Conservation (phyloP, 495 filamentous ascomycete species). For the Wilcoxina mikolae region DNA sequence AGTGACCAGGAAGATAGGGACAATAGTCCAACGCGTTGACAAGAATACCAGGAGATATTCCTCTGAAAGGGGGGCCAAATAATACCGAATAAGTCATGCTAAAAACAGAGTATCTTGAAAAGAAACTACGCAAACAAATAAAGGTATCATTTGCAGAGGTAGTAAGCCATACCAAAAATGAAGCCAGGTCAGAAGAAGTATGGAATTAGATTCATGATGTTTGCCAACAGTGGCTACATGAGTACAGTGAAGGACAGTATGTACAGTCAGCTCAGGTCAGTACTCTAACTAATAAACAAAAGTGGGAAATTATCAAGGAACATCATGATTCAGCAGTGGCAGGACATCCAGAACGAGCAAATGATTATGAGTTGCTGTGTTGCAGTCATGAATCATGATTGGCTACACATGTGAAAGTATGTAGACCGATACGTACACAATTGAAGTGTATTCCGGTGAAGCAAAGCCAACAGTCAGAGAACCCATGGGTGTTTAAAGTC, state of each 20-base stretch:
- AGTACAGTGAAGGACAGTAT: too few species aligned
- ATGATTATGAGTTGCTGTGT: neutral
- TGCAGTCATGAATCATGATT: neutral
- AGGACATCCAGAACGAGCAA: neutral
- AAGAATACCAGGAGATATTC: constrained; percentile 6
- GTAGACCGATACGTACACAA: neutral
- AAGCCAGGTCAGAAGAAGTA: neutral
- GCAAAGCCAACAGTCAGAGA: neutral
- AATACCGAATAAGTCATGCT: neutral
- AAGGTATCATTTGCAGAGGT: neutral
- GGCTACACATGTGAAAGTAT: neutral
- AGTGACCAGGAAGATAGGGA: constrained; percentile 10
- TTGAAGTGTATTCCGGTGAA: constrained; percentile 6
- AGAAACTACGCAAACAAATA: neutral
- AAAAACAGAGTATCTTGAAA: constrained; percentile 1
- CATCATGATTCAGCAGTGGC: neutral
- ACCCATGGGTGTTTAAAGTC: constrained; percentile 16
- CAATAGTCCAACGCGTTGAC: constrained; percentile 10
- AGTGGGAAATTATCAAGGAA: neutral
- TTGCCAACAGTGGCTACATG: too few species aligned
- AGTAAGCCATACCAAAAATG: neutral
- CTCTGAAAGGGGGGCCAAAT: neutral
- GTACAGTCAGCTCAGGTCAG: too few species aligned
- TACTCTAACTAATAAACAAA: neutral
- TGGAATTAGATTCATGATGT: neutral